Conservation (phyloP, 2,329 filamentous ascomycete genomes). For the Fusarium coffeatum region DNA sequence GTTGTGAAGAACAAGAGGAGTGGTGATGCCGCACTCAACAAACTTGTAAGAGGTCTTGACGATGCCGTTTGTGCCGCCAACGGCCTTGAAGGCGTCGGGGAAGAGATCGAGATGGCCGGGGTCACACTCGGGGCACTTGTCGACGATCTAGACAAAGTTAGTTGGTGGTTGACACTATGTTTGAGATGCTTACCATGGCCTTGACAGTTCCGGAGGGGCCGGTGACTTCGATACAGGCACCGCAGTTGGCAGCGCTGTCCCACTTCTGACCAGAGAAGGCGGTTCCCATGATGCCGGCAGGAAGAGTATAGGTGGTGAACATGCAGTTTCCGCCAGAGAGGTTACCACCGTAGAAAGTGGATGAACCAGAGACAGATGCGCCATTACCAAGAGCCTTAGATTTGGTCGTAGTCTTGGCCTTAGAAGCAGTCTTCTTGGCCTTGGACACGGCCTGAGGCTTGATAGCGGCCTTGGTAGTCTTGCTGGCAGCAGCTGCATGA, state of each 20-base stretch:
- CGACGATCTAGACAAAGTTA: constrained; percentile 53
- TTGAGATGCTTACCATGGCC: constrained; percentile 65
- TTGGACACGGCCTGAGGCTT: neutral
- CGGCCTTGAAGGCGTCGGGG: constrained; percentile 54
- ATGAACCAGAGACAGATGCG: constrained; percentile 31
- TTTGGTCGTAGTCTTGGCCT: neutral
- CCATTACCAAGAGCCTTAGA: constrained; percentile 14
- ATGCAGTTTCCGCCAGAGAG: constrained; percentile 70
- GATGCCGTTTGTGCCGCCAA: constrained; percentile 53
- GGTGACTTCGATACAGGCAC: constrained; percentile 70
- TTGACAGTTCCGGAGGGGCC: constrained; percentile 68
- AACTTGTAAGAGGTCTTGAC: constrained; percentile 53
- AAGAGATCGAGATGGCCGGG: constrained; percentile 59
- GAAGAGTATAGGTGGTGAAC: constrained; percentile 72
- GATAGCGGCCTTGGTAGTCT: neutral
- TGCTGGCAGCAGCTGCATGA: constrained; percentile 1
- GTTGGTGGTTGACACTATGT: neutral
- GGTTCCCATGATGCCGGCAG: constrained; percentile 68
- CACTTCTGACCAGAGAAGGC: constrained; percentile 70
- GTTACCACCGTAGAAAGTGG: constrained; percentile 67
- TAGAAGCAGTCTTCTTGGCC: neutral
- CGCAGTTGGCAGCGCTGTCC: constrained; percentile 67
- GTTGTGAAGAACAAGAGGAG: constrained; percentile 57
- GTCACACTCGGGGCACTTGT: constrained; percentile 58
- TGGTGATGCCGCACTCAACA: constrained; percentile 56